Evolutionary conservation across 2,329 filamentous ascomycete genomes (phyloP), one percentile per base, ranked within the genome.

Genomic region (Ophiosphaerella korrae): DNA sequence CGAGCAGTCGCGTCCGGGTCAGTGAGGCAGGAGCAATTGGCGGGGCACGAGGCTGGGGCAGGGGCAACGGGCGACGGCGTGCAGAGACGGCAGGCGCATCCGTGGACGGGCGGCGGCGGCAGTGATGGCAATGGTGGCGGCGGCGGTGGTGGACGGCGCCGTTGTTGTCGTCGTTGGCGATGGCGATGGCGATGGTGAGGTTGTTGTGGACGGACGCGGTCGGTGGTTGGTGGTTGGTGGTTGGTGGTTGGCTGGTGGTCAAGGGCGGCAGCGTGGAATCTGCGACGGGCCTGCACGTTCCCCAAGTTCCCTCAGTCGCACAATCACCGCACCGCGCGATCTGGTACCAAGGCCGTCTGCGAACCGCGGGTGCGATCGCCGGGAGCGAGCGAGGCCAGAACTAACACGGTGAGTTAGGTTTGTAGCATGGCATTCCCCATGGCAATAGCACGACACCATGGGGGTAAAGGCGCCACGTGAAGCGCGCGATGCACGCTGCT

Each of bases 1-100:
- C 60, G 54, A 67, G 65, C 65, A 57, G 62, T 63, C 67, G 63
- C 59, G 66, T 60, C 64, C 58, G 60, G 63, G 38, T 45, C 46
- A 62, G 52, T 62, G 18, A 21, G 18, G 18, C 18, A 21, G 18
- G 18, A 21, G 18, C 63, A 67, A 70, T 66, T 40, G 63, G 53
- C 35, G 51, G 49, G 41, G 48, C 42, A 45, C 31, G 13, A 57
- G 53, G 56, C 52, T 50, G 56, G 45, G 41, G 52, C 43, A 41
- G 55, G 41, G 48, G 56, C 55, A 52, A 52, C 46, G 49, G 50
- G 54, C 57, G 61, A 54, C 48, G 49, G 55, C 45, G 48, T 52
- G 57, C 56, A 50, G 60, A 52, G 55, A 56, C 57, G 55, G 55
- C 52, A 50, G 52, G 55, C 54, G 60, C 65, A 67, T 67, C 46